Evolutionary conservation across 2,329 filamentous ascomycete species (phyloP).

Genomic region (Paraphoma sp.): DNA sequence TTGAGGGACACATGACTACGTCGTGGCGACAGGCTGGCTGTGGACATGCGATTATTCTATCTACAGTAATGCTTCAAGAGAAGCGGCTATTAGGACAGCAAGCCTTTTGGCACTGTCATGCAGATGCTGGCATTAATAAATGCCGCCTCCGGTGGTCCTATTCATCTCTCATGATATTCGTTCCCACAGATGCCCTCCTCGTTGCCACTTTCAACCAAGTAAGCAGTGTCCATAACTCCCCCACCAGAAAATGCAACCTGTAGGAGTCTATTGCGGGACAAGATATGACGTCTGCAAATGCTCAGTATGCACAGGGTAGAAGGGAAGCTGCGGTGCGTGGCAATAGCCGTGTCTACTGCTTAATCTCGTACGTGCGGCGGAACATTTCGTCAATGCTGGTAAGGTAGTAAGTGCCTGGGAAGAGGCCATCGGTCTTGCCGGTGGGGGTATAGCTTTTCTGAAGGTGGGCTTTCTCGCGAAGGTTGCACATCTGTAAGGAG

Average conservation of each 20-base stretch:
- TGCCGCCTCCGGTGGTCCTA: slow-evolving; percentile 6
- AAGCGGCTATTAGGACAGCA: slow-evolving; percentile 16
- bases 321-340: slow-evolving; percentile 22
- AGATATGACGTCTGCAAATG: slow-evolving; percentile 45
- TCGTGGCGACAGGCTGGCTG: background rate
- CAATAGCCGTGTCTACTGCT: slow-evolving; percentile 47
- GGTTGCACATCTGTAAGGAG: slow-evolving; percentile 57
- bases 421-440: slow-evolving; percentile 52
- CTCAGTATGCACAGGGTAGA: slow-evolving; percentile 40
- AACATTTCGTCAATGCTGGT: slow-evolving; percentile 59
- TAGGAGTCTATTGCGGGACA: slow-evolving; percentile 36
- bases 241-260: slow-evolving; percentile 26
- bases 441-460: slow-evolving; percentile 57
- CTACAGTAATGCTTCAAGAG: slow-evolving; percentile 13
- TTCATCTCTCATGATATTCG: slow-evolving; percentile 23
- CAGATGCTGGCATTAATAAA: slow-evolving; percentile 16
- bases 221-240: slow-evolving; percentile 20
- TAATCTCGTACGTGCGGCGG: slow-evolving; percentile 57
- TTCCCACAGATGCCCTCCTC: slow-evolving; percentile 2
- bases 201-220: background rate
- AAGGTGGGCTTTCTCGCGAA: slow-evolving; percentile 58
- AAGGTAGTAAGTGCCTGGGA: slow-evolving; percentile 60
- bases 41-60: slow-evolving; percentile 19
- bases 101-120: slow-evolving; percentile 10
- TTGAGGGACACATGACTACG: background rate